Conservation (phyloP, 495 filamentous ascomycete genomes). For the Cenococcum geophilum region DNA sequence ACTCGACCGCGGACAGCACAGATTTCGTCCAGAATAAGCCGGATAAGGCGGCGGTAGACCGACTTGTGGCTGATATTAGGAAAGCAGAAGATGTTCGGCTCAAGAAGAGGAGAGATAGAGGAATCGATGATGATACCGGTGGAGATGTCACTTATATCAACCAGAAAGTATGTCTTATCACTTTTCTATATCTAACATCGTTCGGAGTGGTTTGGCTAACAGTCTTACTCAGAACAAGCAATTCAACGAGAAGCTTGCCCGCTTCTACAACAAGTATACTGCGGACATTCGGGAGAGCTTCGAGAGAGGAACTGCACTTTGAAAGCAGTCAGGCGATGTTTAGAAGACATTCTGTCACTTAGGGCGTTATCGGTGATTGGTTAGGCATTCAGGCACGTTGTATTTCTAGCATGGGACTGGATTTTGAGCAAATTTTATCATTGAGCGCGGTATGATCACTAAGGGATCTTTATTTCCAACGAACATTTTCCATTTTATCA, state of each 20-base stretch:
- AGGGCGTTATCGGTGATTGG: too few relatives aligned
- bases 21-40: conserved; percentile 81
- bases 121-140: conserved; percentile 64
- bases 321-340: conserved; percentile 17
- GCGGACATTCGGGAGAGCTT: conserved; percentile 96
- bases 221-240: conserved; percentile 44
- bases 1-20: conserved; percentile 74
- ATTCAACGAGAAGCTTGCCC: conserved; percentile 92
- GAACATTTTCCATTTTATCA: too few relatives aligned
- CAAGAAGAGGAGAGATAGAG: conserved; percentile 74
- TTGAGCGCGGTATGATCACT: too few relatives aligned
- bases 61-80: conserved; percentile 74
- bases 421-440: too few relatives aligned
- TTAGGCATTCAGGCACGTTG: too few relatives aligned
- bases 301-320: conserved; percentile 90
- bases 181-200: neutral
- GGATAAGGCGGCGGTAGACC: conserved; percentile 81
- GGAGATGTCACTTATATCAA: conserved; percentile 98
- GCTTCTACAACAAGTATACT: conserved; percentile 99
- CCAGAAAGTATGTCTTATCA: conserved; percentile 55
- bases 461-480: too few relatives aligned
- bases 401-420: too few relatives aligned
- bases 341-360: too few relatives aligned
- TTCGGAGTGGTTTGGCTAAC: neutral
- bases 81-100: conserved; percentile 82